Evolutionary conservation across 2,329 filamentous ascomycete species (phyloP).

Genomic region (Colletotrichum noveboracense): DNA sequence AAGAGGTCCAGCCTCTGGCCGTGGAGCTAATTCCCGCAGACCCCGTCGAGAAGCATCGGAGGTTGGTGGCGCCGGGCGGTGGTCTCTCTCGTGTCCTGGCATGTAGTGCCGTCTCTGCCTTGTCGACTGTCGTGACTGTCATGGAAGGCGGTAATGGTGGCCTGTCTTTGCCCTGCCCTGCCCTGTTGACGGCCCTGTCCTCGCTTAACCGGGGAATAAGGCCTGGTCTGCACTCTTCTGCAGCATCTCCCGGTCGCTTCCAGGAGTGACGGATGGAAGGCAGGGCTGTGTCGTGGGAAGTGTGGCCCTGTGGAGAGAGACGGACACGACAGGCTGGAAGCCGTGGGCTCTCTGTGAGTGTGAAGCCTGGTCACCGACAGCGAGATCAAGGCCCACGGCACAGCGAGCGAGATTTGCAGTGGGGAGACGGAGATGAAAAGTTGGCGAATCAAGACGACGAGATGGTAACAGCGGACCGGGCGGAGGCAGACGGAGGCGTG

Average conservation of each 20-base stretch:
- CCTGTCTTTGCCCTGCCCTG: slow-evolving; percentile 6
- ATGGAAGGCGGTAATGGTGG: neutral
- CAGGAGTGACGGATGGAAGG: neutral
- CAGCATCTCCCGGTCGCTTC: neutral
- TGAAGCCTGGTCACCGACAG: neutral
- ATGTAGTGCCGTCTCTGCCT: neutral
- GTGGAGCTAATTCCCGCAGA: slow-evolving; percentile 20
- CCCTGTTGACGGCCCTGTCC: slow-evolving; percentile 2
- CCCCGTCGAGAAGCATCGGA: slow-evolving; percentile 8
- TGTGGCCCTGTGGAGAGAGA: slow-evolving; percentile 9
- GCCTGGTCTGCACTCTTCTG: neutral
- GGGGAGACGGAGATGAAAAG: neutral
- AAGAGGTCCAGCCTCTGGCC: slow-evolving; percentile 14
- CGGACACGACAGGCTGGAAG: neutral
- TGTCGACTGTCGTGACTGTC: neutral
- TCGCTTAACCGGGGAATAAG: slow-evolving; percentile 4
- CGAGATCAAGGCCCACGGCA: neutral
- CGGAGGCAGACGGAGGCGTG: neutral
- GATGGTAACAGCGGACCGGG: neutral
- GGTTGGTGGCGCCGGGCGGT: neutral
- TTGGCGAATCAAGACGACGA: slow-evolving; percentile 1
- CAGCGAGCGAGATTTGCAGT: slow-evolving; percentile 4
- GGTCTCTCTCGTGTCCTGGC: neutral
- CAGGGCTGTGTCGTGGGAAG: slow-evolving; percentile 19
- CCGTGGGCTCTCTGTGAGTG: neutral